Evolutionary conservation across 371 early-diverging fungal genomes (phyloP).

Genomic region (Entomophthora muscae): DNA sequence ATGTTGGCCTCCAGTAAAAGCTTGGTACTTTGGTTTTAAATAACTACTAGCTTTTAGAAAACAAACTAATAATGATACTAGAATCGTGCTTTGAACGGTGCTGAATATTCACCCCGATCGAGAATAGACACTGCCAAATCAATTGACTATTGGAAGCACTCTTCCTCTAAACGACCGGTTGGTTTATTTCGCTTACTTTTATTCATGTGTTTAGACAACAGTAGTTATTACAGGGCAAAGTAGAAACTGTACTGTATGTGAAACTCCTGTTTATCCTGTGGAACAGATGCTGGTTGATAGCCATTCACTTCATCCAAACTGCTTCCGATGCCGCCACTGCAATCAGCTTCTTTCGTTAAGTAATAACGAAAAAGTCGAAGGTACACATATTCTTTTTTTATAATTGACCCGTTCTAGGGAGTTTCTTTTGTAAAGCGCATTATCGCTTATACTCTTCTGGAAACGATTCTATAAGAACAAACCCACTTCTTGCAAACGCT

Average conservation of each 20-base stretch:
- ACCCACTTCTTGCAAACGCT: constrained; percentile 6
- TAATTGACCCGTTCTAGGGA: neutral
- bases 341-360: constrained; percentile 6
- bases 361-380: constrained; percentile 5
- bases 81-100: too few relatives aligned
- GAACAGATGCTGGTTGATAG: constrained; percentile 2
- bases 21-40: too few relatives aligned
- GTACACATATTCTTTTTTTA: neutral
- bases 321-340: constrained; percentile 8
- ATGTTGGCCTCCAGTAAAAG: too few relatives aligned
- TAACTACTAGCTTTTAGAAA: too few relatives aligned
- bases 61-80: too few relatives aligned
- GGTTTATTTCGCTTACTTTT: neutral
- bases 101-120: too few relatives aligned
- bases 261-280: constrained; percentile 5
- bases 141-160: neutral
- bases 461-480: neutral
- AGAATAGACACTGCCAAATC: neutral
- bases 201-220: constrained; percentile 3
- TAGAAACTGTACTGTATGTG: constrained; percentile 2
- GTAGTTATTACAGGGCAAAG: constrained; percentile 9
- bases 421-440: constrained; percentile 6
- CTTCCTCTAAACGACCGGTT: neutral
- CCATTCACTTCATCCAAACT: constrained; percentile 5
- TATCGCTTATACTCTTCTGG: neutral